A percentile compares a stretch with the other conserved stretches of the same genome.
These are phyloP conservation scores for Sclerotinia nivalis DNA, from an alignment of 2,329 filamentous ascomycete species.

Conservation along the genomic window DNA sequence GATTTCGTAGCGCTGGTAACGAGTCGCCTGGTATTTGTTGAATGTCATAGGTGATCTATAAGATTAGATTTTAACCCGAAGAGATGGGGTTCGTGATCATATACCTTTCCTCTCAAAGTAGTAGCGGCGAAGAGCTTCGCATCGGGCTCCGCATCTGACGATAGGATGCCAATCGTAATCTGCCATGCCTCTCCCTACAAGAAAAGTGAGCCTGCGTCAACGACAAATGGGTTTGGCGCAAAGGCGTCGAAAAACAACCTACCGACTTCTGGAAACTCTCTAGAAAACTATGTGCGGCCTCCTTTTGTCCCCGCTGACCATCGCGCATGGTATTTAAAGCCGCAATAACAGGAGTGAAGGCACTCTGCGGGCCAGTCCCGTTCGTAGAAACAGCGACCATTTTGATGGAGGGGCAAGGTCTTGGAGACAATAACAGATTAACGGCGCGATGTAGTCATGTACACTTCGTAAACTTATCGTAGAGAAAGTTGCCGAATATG, in stretches of 20 bases:
- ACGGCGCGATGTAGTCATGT: conserved; percentile 23
- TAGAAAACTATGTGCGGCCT: conserved; percentile 86
- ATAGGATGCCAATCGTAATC: conserved; percentile 80
- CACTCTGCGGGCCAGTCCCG: conserved; percentile 62
- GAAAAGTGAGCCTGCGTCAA: conserved; percentile 31
- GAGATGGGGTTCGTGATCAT: conserved; percentile 28
- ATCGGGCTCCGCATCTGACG: conserved; percentile 77
- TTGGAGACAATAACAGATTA: conserved; percentile 24
- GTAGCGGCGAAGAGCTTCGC: conserved; percentile 95
- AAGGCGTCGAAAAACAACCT: conserved; percentile 44
- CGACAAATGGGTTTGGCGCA: conserved; percentile 23
- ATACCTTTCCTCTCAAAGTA: conserved; percentile 95
- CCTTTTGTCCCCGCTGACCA: conserved; percentile 78
- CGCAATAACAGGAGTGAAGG: conserved; percentile 81
- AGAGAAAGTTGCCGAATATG: not conserved
- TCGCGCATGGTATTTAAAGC: conserved; percentile 92
- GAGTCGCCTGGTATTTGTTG: conserved; percentile 79
- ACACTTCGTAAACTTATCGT: conserved; percentile 18
- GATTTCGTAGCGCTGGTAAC: conserved; percentile 75
- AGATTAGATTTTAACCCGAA: conserved; percentile 29
- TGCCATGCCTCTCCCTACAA: conserved; percentile 84
- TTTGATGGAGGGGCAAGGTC: conserved; percentile 38
- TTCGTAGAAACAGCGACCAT: conserved; percentile 48
- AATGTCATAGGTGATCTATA: conserved; percentile 92
- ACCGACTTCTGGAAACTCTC: conserved; percentile 98